Percentiles rank a stretch among this genome's conserved stretches.
These are phyloP conservation scores for Ustanciosporium gigantosporum DNA, from an alignment of 1,284 basidiomycete species.

Conservation along the genomic window DNA sequence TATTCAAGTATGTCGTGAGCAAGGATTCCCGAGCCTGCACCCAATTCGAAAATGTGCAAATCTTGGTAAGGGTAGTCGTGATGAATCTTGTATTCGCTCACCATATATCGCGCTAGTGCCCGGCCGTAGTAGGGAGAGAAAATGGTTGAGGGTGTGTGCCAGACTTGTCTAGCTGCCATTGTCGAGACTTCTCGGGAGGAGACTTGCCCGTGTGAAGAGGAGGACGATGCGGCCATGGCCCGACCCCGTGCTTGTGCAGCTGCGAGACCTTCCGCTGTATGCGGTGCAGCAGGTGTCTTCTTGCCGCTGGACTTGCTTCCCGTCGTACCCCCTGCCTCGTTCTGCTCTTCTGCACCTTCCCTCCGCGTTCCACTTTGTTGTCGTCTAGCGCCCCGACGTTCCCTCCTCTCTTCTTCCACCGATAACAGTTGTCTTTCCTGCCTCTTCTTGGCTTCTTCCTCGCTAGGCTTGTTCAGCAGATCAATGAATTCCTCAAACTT, in stretches of 20 bases:
- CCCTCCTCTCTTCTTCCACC: not conserved
- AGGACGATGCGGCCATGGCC: constrained; percentile 43
- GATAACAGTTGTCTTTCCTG: constrained; percentile 1
- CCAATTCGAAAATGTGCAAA: constrained; percentile 93
- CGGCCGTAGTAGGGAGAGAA: constrained; percentile 98
- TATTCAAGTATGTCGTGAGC: constrained; percentile 85
- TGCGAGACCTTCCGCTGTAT: constrained; percentile 44
- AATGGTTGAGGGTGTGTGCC: constrained; percentile 98
- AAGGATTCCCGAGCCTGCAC: constrained; percentile 93
- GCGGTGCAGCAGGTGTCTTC: constrained; percentile 4
- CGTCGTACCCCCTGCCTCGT: not conserved
- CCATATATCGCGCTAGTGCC: constrained; percentile 83
- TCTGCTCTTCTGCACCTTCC: not conserved
- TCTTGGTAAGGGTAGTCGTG: constrained; percentile 89
- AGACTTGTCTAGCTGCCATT: constrained; percentile 77
- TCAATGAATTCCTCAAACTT: constrained; percentile 47
- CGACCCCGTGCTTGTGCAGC: constrained; percentile 36
- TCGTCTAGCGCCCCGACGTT: constrained; percentile 4
- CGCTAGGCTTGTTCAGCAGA: constrained; percentile 4
- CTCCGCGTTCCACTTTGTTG: too few relatives aligned
- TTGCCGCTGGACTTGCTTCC: not conserved
- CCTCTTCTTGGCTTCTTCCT: constrained; percentile 3
- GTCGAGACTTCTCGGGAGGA: constrained; percentile 53
- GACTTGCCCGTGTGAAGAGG: constrained; percentile 2
- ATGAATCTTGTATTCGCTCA: constrained; percentile 87